A percentile compares a stretch with the other conserved stretches of the same genome.
Conservation (phyloP, 2,329 filamentous ascomycete species). For the Colletotrichum echinochloae region DNA sequence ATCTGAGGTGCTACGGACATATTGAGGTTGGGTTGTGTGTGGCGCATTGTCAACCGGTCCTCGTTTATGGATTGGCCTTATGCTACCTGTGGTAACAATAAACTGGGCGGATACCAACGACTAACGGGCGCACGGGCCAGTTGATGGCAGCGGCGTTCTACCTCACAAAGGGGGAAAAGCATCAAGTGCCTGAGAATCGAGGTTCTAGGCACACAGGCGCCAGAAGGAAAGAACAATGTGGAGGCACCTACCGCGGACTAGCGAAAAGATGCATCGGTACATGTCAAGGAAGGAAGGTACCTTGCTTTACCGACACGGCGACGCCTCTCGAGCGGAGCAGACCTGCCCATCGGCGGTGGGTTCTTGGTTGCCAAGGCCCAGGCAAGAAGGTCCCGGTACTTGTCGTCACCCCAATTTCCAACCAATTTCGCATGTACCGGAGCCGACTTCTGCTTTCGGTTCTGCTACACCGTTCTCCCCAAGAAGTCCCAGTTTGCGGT, state of each 20-base stretch:
- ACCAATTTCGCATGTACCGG: constrained; percentile 43
- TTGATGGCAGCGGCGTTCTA: constrained; percentile 23
- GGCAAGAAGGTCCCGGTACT: constrained; percentile 28
- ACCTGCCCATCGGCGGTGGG: constrained; percentile 22
- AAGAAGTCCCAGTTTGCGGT: constrained; percentile 18
- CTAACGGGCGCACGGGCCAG: constrained; percentile 30
- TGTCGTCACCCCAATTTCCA: constrained; percentile 40
- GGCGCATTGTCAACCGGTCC: constrained; percentile 6
- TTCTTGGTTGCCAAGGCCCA: constrained; percentile 20
- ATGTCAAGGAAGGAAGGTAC: constrained; percentile 4
- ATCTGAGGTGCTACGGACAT: neutral
- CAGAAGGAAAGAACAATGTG: neutral
- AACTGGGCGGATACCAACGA: constrained; percentile 4
- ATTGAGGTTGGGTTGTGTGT: neutral
- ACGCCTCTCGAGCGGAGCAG: constrained; percentile 16
- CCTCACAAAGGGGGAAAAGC: constrained; percentile 20
- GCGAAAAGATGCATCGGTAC: constrained; percentile 12
- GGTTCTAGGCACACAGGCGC: neutral
- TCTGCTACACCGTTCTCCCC: constrained; percentile 26
- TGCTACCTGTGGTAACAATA: constrained; percentile 2
- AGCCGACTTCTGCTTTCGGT: constrained; percentile 39
- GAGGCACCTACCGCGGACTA: neutral
- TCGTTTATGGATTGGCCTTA: neutral
- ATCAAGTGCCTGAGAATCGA: constrained; percentile 22
- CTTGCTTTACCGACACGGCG: constrained; percentile 32